Base-by-base conservation (phyloP, 1,284 basidiomycete species). In the Austroboletus niveus region DNA sequence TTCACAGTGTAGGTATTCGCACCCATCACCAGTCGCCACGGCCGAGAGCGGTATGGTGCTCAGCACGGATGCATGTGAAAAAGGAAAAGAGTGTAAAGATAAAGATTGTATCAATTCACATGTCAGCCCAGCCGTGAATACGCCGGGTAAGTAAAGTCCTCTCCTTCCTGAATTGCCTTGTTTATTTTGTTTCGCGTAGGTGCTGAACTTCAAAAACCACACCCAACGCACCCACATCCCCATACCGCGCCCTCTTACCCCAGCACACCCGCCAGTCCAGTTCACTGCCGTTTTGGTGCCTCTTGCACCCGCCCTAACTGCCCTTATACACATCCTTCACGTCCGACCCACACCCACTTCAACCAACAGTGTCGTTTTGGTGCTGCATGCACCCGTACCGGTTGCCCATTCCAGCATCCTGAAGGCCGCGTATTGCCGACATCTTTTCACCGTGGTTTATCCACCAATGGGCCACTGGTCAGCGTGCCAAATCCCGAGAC, bases 1-100 rank as follows among this genome's bases (percentile, higher is more conserved):
- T 69, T 77, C 89, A 0, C 76, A 85, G 47, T 98, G 94, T 69
- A 79, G 86, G 17, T 97, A 84, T 71, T 91, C 90, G 10, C 94
- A 98, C 69, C 92, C 94, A 4, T 92, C 89, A 6, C 94, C 94
- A 14, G 91, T 92, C 1, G 93, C 94, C 3, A 94, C 94, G 29
- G 75, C 84, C 12, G 92, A 95, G 71, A 92, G 88, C 64, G 94
- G 94, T n/a, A 81, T 98, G 58, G 94, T 97, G 2, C 75, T 97
- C 53, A 93, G 89, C 61, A 93, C 89, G 55, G 94, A 96, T 57
- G 77, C 90, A 20, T 97, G 94, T 68, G 87, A 91, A 61, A 83
- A 86, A 40, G 91, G 91, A 17, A 87, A 85, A 64, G 75, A 87
- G 42, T 98, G 94, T 71, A 87, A 88, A 66, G 92, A 97, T 68